Evolutionary conservation across 2,329 filamentous ascomycete species (phyloP).

Genomic region (Trichoderma pleuroti): DNA sequence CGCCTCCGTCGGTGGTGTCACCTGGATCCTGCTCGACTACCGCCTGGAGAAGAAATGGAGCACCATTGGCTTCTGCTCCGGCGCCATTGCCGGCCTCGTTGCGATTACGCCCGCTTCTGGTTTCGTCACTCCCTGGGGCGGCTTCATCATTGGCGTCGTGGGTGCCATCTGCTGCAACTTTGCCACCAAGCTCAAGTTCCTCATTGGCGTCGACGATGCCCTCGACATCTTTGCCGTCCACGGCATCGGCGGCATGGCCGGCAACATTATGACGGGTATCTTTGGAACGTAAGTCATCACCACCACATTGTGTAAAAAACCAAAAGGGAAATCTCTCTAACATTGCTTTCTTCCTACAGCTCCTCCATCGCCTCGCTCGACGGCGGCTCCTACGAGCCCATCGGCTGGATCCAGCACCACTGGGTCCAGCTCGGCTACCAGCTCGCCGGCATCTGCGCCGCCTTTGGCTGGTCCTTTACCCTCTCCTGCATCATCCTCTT

Average conservation of each 20-base stretch:
- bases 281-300: constrained; percentile 61
- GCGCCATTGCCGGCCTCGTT: constrained; percentile 80
- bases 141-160: constrained; percentile 56
- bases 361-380: constrained; percentile 72
- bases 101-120: constrained; percentile 82
- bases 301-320: too few relatives aligned
- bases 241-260: constrained; percentile 76
- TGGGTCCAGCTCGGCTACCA: constrained; percentile 70
- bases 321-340: constrained; percentile 13
- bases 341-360: constrained; percentile 31
- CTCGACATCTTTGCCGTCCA: constrained; percentile 92
- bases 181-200: constrained; percentile 75
- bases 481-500: constrained; percentile 68
- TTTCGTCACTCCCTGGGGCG: constrained; percentile 66
- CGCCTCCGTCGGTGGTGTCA: constrained; percentile 75
- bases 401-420: constrained; percentile 70
- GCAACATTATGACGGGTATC: constrained; percentile 73
- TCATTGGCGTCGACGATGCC: constrained; percentile 75
- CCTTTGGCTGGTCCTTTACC: constrained; percentile 63
- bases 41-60: constrained; percentile 92
- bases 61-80: constrained; percentile 89
- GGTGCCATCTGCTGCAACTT: constrained; percentile 74
- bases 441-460: constrained; percentile 63
- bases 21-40: constrained; percentile 84
- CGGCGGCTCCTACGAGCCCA: constrained; percentile 55